phyloP scores from a whole-genome alignment of 345 rosid species.

The Eutrema heterophyllum region DNA sequence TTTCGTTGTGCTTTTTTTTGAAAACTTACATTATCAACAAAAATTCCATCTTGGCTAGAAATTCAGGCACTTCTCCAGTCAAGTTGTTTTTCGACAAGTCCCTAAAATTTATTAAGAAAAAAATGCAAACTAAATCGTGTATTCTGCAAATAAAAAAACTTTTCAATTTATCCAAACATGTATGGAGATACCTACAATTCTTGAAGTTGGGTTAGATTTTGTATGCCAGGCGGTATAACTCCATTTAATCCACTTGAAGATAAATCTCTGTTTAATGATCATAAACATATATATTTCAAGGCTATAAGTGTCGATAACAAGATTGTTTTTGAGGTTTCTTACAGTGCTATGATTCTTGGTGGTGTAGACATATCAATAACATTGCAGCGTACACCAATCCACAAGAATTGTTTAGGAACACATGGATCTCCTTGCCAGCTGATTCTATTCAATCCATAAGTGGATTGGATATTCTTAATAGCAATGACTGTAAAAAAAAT shows the following conservation, averaged over 20 bases:
- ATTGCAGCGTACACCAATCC: conserved; percentile 39
- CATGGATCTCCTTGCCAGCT: conserved; percentile 45
- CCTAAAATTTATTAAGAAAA: not conserved
- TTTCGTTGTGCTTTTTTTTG: too few species aligned
- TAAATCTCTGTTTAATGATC: too few species aligned
- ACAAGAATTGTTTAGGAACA: not conserved
- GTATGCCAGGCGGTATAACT: not conserved
- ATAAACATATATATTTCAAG: not conserved
- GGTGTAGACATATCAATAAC: not conserved
- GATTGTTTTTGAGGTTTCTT: not conserved
- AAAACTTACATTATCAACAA: not conserved
- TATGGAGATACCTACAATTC: too few species aligned
- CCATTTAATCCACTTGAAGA: too few species aligned
- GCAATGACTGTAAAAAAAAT: conserved; percentile 23
- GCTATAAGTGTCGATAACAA: not conserved
- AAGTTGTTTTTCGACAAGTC: not conserved
- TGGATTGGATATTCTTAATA: conserved; percentile 27
- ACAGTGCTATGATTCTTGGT: conserved; percentile 26
- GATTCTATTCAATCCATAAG: conserved; percentile 17
- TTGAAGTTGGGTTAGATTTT: not conserved
- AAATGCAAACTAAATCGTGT: too few species aligned
- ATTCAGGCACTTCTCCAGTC: not conserved
- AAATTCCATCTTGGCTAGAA: not conserved
- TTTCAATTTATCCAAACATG: too few species aligned
- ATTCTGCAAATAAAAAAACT: too few species aligned